Evolutionary conservation across 2,329 filamentous ascomycete genomes (phyloP).

Genomic region (Fusarium transvaalense): DNA sequence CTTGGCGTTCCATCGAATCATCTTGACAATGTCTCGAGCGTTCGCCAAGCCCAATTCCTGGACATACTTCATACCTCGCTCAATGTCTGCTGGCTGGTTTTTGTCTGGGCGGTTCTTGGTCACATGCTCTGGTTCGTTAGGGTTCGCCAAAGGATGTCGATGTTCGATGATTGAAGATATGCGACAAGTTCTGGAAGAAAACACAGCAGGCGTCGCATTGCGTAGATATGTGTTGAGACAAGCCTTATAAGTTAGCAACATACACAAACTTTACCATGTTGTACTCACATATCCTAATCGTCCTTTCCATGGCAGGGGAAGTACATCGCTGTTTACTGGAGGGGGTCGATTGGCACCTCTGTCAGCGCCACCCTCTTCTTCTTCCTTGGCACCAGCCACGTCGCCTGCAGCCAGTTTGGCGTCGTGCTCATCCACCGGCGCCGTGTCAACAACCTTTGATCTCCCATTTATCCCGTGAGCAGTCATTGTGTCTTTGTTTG

Average conservation of each 20-base stretch:
- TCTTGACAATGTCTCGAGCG: slow-evolving; percentile 83
- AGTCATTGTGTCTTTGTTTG: slow-evolving; percentile 4
- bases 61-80: slow-evolving; percentile 78
- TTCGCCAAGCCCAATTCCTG: slow-evolving; percentile 85
- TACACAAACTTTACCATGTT: not conserved
- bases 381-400: slow-evolving; percentile 32
- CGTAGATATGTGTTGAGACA: slow-evolving; percentile 94
- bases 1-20: slow-evolving; percentile 91
- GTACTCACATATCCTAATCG: slow-evolving; percentile 83
- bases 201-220: slow-evolving; percentile 83
- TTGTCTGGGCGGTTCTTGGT: slow-evolving; percentile 90
- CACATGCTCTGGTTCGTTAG: slow-evolving; percentile 80
- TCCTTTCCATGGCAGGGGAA: slow-evolving; percentile 92
- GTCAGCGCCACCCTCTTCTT: slow-evolving; percentile 47
- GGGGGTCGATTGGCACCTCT: slow-evolving; percentile 70
- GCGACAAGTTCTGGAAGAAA: slow-evolving; percentile 90
- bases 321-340: slow-evolving; percentile 82
- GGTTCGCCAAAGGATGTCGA: slow-evolving; percentile 82
- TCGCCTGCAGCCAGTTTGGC: slow-evolving; percentile 43
- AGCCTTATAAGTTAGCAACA: slow-evolving; percentile 63
- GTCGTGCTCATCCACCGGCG: slow-evolving; percentile 41
- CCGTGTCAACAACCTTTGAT: slow-evolving; percentile 11
- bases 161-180: slow-evolving; percentile 93
- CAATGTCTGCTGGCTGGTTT: slow-evolving; percentile 72
- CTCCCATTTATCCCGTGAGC: slow-evolving; percentile 5